phyloP scores from a whole-genome alignment of 495 filamentous ascomycete genomes.

The Tuber indicum region DNA sequence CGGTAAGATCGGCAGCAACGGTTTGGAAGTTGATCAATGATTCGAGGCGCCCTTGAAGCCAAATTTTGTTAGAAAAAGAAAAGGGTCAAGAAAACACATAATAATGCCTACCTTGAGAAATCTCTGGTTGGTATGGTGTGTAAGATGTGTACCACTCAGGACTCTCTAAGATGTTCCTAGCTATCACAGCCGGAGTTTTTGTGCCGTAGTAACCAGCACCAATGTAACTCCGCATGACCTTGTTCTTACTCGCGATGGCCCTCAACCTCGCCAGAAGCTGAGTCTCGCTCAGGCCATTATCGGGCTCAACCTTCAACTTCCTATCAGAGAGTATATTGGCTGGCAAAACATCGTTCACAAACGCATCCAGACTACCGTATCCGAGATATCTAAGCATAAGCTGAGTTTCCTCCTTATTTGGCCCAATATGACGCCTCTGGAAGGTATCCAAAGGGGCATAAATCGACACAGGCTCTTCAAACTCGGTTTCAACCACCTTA shows the following conservation, averaged over 20 bases:
- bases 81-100: not conserved
- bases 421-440: constrained; percentile 85
- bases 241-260: constrained; percentile 61
- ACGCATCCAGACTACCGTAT: constrained; percentile 69
- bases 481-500: constrained; percentile 14
- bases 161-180: constrained; percentile 87
- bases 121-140: constrained; percentile 96
- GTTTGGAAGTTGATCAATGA: constrained; percentile 97
- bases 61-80: constrained; percentile 7
- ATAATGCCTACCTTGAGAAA: constrained; percentile 63
- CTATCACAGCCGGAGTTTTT: constrained; percentile 81
- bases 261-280: constrained; percentile 59
- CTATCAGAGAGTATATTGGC: constrained; percentile 69
- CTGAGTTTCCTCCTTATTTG: constrained; percentile 61
- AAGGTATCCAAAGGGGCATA: constrained; percentile 58
- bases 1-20: constrained; percentile 82
- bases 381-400: constrained; percentile 78
- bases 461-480: constrained; percentile 35
- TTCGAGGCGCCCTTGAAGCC: constrained; percentile 60
- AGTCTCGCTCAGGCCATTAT: constrained; percentile 59
- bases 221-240: constrained; percentile 61
- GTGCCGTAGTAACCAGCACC: constrained; percentile 86
- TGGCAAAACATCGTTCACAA: constrained; percentile 81
- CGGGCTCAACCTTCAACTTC: constrained; percentile 42
- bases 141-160: constrained; percentile 99